Evolutionary conservation across 108 stramenopile species (phyloP).

Genomic region (Schizochytrium sp.): DNA sequence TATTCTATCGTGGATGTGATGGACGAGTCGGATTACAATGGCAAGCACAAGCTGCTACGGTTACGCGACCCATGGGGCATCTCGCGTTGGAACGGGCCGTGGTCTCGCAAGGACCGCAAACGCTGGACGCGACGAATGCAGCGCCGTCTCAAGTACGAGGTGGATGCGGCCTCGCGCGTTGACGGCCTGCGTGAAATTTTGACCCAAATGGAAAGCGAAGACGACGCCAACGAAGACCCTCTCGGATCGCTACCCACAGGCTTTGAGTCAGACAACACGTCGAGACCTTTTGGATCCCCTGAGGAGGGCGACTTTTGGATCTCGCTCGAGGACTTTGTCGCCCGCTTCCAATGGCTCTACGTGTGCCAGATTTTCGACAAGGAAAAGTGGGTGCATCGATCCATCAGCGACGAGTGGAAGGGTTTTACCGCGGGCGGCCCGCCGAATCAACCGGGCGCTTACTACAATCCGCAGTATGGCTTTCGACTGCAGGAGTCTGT

Average conservation of each 20-base stretch:
- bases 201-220: background rate
- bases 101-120: background rate
- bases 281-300: background rate
- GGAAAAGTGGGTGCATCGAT: background rate
- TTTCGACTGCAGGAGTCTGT: background rate
- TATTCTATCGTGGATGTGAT: slow-evolving; percentile 4
- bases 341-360: background rate
- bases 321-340: background rate
- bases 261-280: background rate
- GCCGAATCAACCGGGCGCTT: background rate
- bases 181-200: background rate
- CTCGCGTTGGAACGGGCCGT: slow-evolving; percentile 13
- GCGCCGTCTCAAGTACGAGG: background rate
- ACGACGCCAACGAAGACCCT: background rate
- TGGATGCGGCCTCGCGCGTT: background rate
- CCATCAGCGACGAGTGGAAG: background rate
- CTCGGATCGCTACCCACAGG: background rate
- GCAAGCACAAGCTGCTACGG: background rate
- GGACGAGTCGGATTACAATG: background rate
- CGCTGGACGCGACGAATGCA: slow-evolving; percentile 11
- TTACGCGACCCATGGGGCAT: slow-evolving; percentile 11
- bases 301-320: slow-evolving; percentile 26
- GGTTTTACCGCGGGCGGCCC: background rate
- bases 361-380: background rate
- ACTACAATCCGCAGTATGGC: background rate